These are phyloP conservation scores for Leptosphaerulina australis DNA, from an alignment of 2,329 filamentous ascomycete species.

Conservation along the genomic window DNA sequence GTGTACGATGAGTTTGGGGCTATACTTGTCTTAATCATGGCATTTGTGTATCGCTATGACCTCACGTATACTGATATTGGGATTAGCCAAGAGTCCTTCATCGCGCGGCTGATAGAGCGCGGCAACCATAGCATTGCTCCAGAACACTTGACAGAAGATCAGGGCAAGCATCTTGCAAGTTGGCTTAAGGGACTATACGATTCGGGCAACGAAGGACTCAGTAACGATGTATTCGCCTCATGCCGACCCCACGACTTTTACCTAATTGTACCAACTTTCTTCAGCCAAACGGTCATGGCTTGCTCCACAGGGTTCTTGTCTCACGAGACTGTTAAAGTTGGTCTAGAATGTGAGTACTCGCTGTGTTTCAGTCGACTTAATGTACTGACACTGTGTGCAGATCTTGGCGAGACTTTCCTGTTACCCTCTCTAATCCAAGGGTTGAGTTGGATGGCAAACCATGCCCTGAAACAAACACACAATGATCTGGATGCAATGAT, in stretches of 20 bases:
- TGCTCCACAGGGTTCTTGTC: slow-evolving; percentile 68
- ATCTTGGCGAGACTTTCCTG: slow-evolving; percentile 79
- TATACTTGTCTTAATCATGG: slow-evolving; percentile 73
- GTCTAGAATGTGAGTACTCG: slow-evolving; percentile 70
- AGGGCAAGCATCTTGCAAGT: slow-evolving; percentile 67
- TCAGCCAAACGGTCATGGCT: slow-evolving; percentile 75
- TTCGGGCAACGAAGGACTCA: slow-evolving; percentile 68
- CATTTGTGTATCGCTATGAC: slow-evolving; percentile 76
- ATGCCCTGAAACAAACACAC: slow-evolving; percentile 69
- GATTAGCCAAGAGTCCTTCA: slow-evolving; percentile 67
- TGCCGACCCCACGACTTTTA: slow-evolving; percentile 86
- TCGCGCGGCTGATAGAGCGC: slow-evolving; percentile 68
- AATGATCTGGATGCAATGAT: slow-evolving; percentile 71
- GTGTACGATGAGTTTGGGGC: slow-evolving; percentile 86
- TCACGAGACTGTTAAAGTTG: slow-evolving; percentile 73
- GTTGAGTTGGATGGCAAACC: slow-evolving; percentile 71
- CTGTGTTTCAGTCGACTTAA: background rate
- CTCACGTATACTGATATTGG: slow-evolving; percentile 70
- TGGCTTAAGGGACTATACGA: slow-evolving; percentile 83
- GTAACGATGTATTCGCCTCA: slow-evolving; percentile 80
- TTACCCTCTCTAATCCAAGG: slow-evolving; percentile 79
- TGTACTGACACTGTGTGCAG: slow-evolving; percentile 46
- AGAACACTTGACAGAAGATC: slow-evolving; percentile 69
- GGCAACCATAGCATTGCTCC: slow-evolving; percentile 63
- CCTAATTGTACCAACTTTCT: slow-evolving; percentile 75